phyloP scores from a whole-genome alignment of 2,329 filamentous ascomycete species.

The Ilyonectria destructans region DNA sequence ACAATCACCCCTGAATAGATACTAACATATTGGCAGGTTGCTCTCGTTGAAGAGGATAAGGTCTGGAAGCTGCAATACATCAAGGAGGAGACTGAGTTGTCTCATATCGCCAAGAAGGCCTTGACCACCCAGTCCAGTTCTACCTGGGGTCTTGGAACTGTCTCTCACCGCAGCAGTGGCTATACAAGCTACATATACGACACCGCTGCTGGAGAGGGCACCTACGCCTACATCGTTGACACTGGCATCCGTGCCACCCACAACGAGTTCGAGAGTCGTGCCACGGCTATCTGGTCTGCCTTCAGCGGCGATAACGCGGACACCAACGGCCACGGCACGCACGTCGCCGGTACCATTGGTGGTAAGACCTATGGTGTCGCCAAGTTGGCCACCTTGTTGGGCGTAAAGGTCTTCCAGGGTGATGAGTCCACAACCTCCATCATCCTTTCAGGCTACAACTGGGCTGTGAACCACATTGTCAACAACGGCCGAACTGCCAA shows the following conservation, averaged over 20 bases:
- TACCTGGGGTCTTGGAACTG: conserved; percentile 54
- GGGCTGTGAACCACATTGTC: conserved; percentile 63
- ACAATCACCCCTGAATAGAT: too few relatives aligned
- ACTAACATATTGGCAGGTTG: conserved; percentile 47
- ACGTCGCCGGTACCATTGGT: conserved; percentile 57
- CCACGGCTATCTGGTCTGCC: conserved; percentile 52
- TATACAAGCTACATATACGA: conserved; percentile 65
- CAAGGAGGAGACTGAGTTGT: conserved; percentile 22
- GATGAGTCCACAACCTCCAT: conserved; percentile 48
- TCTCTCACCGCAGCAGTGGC: conserved; percentile 51
- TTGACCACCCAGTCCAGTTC: conserved; percentile 51
- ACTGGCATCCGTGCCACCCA: conserved; percentile 73
- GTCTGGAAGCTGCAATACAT: conserved; percentile 51
- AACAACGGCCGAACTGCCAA: conserved; percentile 57
- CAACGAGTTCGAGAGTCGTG: conserved; percentile 68
- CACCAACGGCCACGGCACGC: conserved; percentile 61
- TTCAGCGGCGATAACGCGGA: conserved; percentile 49
- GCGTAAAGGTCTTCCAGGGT: conserved; percentile 63
- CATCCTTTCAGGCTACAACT: conserved; percentile 57
- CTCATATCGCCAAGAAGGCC: conserved; percentile 44
- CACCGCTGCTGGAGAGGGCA: conserved; percentile 60
- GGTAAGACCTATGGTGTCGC: conserved; percentile 59
- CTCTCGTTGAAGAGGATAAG: conserved; percentile 50
- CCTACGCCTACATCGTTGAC: conserved; percentile 75
- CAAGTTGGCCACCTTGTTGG: conserved; percentile 62